A percentile compares a stretch with the other conserved stretches of the same genome.
These are phyloP conservation scores for Allium cepa DNA, from an alignment of 106 monocot species.

Conservation along the genomic window DNA sequence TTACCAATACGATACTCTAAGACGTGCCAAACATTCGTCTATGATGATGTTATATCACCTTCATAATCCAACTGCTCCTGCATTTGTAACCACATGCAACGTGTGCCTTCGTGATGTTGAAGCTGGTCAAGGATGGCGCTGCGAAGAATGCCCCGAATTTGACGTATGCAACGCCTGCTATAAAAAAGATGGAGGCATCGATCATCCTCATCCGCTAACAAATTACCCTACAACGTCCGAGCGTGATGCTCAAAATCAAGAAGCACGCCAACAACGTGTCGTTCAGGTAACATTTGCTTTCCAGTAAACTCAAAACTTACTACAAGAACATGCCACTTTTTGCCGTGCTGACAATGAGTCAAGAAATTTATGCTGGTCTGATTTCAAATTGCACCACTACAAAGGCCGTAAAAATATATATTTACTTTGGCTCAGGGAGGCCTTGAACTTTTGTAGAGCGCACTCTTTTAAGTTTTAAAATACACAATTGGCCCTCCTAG, in stretches of 20 bases:
- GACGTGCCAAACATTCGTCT: constrained; percentile 95
- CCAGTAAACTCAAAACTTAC: neutral
- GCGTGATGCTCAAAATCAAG: constrained; percentile 82
- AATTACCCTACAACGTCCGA: constrained; percentile 77
- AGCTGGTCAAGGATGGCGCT: constrained; percentile 91
- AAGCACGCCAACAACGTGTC: constrained; percentile 85
- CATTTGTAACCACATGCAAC: constrained; percentile 90
- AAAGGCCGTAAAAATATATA: neutral
- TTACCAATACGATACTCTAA: constrained; percentile 94
- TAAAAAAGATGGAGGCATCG: constrained; percentile 62
- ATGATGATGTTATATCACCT: constrained; percentile 99
- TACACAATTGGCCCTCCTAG: no score
- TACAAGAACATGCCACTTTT: neutral
- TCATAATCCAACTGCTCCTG: constrained; percentile 96
- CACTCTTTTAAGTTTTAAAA: no score
- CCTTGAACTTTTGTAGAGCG: no score
- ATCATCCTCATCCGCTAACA: constrained; percentile 82
- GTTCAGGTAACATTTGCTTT: constrained; percentile 48
- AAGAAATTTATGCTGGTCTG: neutral
- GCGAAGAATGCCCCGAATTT: constrained; percentile 91
- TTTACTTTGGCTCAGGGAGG: neutral
- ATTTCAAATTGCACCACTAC: neutral
- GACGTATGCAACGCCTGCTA: constrained; percentile 87
- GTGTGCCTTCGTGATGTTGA: constrained; percentile 81
- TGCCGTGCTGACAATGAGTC: neutral